Base-by-base conservation (phyloP, 441 rosid species). In the Raphanus hybrid region DNA sequence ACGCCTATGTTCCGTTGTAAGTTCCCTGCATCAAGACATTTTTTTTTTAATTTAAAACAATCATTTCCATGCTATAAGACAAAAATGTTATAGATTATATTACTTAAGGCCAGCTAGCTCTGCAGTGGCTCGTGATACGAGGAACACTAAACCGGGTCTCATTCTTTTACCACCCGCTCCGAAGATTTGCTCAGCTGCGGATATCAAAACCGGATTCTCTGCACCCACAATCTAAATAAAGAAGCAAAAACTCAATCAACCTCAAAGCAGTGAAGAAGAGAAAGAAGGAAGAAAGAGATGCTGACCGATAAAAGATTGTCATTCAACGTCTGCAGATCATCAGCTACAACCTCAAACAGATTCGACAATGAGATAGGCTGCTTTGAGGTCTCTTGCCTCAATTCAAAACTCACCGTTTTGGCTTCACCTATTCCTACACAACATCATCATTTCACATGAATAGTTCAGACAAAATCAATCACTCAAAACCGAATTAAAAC, bases 121-220 rank as follows among this genome's bases (percentile, higher is more conserved):
- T 58, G 63, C 14, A 3, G 63, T 58, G 63, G 63, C 63, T 10
- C 63, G 34, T 23, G 63, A 58, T 58, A 58, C 63, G 6, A 58
- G 63, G 63, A 58, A 58, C 2, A 58, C 63, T 3, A 58, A 58
- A 9, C 63, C 63, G 0, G 63, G 32, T 58, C 63, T 58, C 63
- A 58, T 58, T 58, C 63, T 58, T 58, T 58, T 58, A 23, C 63
- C 63, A 58, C 63, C 63, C 10, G 63, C 63, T 58, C 63, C 63
- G 63, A 58, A 58, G 12, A 58, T 58, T 23, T 58, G 63, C 63
- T 58, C 63, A 23, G 63, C 63, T 12, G 63, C 63, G 9, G 63
- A 58, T 58, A 23, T 58, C 63, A 58, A 58, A 23, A 58, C 63
- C 11, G 63, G 63, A 58, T 58, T 58, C n/a, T 58, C 63, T 20